These are phyloP conservation scores for Saturnispora halmiae DNA, from an alignment of 805 yeast species.

Conservation along the genomic window DNA sequence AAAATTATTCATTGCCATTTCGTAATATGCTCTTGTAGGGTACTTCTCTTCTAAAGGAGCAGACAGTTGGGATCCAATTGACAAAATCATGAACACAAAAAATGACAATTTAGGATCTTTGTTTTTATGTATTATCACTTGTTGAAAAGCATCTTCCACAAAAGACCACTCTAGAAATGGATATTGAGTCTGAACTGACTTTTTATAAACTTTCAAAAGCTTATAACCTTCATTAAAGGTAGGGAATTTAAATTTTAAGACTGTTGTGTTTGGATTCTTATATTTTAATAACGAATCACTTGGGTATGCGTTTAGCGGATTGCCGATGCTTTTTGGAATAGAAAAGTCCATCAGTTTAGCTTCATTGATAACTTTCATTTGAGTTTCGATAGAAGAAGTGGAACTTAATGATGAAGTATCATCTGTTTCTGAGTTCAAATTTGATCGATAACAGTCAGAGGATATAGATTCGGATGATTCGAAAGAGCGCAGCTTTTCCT, in stretches of 20 bases:
- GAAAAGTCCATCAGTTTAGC: no score
- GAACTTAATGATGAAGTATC: no score
- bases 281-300: background rate
- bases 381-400: no score
- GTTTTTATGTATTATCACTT: conserved; percentile 16
- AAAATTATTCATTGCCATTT: conserved; percentile 25
- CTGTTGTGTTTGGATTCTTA: no score
- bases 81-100: conserved; percentile 28
- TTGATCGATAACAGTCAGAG: background rate
- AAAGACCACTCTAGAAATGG: conserved; percentile 29
- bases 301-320: no score
- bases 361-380: no score
- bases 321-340: no score
- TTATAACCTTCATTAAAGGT: conserved; percentile 12
- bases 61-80: conserved; percentile 24
- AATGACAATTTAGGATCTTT: conserved; percentile 18
- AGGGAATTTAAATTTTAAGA: conserved; percentile 23
- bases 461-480: background rate
- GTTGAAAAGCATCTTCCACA: conserved; percentile 17
- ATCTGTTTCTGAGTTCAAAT: no score
- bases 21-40: conserved; percentile 25
- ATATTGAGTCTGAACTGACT: conserved; percentile 29
- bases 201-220: conserved; percentile 20
- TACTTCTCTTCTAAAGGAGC: conserved; percentile 11
- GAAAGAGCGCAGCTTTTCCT: conserved; percentile 1